A percentile compares a stretch with the other conserved stretches of the same genome.
These are phyloP conservation scores for Penicillium antarcticum DNA, from an alignment of 495 filamentous ascomycete species.

Conservation along the genomic window DNA sequence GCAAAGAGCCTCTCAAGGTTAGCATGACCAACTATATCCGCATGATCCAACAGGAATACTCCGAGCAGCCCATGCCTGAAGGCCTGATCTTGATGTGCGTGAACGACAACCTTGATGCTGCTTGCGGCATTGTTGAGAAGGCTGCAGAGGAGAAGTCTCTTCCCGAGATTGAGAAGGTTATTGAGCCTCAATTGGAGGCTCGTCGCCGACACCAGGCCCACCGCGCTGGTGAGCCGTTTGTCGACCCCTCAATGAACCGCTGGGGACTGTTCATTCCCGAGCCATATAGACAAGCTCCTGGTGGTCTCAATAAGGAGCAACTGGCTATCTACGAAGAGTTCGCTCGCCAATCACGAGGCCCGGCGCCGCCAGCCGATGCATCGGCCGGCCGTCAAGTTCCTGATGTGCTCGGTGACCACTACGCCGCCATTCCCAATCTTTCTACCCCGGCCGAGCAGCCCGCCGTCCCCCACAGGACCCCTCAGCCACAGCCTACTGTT, in stretches of 20 bases:
- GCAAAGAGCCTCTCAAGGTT: constrained; percentile 91
- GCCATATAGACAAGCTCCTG: constrained; percentile 76
- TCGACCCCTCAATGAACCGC: constrained; percentile 72
- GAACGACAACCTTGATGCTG: constrained; percentile 92
- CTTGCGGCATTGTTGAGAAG: constrained; percentile 88
- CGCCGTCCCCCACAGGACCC: constrained; percentile 67
- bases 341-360: constrained; percentile 70
- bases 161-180: constrained; percentile 89
- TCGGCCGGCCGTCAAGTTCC: constrained; percentile 48
- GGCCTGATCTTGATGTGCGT: constrained; percentile 93
- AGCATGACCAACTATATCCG: constrained; percentile 97
- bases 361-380: constrained; percentile 13
- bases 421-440: constrained; percentile 69
- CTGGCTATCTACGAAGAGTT: constrained; percentile 96
- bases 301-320: constrained; percentile 86
- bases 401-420: constrained; percentile 83
- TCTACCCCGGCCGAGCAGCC: constrained; percentile 80
- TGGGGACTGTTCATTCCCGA: constrained; percentile 88
- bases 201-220: constrained; percentile 68
- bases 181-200: constrained; percentile 69
- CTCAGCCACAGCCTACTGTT: constrained; percentile 56
- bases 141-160: constrained; percentile 90
- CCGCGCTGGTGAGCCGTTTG: constrained; percentile 76
- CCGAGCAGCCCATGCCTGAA: constrained; percentile 78
- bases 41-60: constrained; percentile 61